Evolutionary conservation across 1,284 basidiomycete genomes (phyloP).

Genomic region (Leccinum glutinopallens): DNA sequence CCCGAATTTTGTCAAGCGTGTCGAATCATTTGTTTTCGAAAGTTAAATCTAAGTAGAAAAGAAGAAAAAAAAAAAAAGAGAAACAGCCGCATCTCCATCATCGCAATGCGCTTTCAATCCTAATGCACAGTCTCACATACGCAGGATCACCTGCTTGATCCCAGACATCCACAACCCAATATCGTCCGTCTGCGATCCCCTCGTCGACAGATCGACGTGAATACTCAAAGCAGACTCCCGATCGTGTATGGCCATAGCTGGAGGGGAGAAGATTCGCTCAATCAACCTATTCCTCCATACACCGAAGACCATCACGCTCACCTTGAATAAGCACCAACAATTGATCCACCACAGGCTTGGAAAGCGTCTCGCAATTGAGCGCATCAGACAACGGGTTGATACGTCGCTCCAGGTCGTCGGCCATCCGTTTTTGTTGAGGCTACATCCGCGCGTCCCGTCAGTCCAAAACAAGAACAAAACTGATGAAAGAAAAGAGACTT

Average conservation of each 20-base stretch:
- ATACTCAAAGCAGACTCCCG: constrained; percentile 71
- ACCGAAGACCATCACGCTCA: constrained; percentile 28
- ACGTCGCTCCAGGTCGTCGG: constrained; percentile 87
- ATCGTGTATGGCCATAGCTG: constrained; percentile 77
- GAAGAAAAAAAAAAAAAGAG: too few relatives aligned
- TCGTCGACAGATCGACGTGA: constrained; percentile 79
- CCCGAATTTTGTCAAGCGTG: too few relatives aligned
- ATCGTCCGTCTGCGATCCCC: constrained; percentile 75
- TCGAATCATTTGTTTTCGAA: too few relatives aligned
- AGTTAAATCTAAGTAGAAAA: background rate
- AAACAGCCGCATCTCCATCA: too few relatives aligned
- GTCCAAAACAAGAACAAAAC: background rate
- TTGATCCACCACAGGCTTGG: constrained; percentile 70
- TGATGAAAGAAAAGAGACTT: constrained; percentile 35
- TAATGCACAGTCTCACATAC: constrained; percentile 41
- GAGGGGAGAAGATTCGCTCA: constrained; percentile 47
- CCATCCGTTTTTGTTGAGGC: constrained; percentile 82
- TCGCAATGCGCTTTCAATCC: background rate
- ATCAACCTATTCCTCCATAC: constrained; percentile 23
- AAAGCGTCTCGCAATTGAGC: constrained; percentile 88
- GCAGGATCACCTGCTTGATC: constrained; percentile 79
- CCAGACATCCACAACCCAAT: constrained; percentile 88
- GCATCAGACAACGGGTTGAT: constrained; percentile 89
- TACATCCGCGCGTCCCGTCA: constrained; percentile 31
- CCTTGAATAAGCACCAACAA: constrained; percentile 69